Conservation (phyloP, 73 alveolate genomes). For the Paramecium tetraurelia region DNA sequence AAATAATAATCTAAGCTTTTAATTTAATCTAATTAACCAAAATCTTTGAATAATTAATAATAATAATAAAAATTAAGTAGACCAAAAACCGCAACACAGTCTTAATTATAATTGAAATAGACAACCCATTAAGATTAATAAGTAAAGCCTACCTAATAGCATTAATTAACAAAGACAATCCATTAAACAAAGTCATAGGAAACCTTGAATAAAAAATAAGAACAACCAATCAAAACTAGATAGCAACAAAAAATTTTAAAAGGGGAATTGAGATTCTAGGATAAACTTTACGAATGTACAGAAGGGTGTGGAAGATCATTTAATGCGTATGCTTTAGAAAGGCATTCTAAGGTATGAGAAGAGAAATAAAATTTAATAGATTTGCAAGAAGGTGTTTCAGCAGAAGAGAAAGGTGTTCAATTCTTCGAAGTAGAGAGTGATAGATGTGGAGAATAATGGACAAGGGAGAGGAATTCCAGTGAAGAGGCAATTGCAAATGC, state of each 20-base stretch:
- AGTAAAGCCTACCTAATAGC: neutral
- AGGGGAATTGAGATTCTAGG: neutral
- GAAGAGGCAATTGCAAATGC: neutral
- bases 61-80: neutral
- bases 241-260: neutral
- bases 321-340: conserved; percentile 57
- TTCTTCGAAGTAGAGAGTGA: conserved; percentile 47
- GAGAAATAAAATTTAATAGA: neutral
- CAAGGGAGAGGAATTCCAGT: neutral
- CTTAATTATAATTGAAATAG: neutral
- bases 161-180: neutral
- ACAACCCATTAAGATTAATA: neutral
- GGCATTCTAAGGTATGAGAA: conserved; percentile 55
- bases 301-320: conserved; percentile 75
- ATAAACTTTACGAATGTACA: neutral
- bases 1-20: neutral
- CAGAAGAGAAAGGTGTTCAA: conserved; percentile 71
- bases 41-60: neutral
- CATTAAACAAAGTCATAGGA: neutral
- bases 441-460: neutral
- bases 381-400: conserved; percentile 75
- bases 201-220: neutral
- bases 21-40: neutral
- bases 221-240: neutral
- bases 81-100: neutral